Conservation (phyloP, 805 yeast species). For the Hanseniaspora vineae region DNA sequence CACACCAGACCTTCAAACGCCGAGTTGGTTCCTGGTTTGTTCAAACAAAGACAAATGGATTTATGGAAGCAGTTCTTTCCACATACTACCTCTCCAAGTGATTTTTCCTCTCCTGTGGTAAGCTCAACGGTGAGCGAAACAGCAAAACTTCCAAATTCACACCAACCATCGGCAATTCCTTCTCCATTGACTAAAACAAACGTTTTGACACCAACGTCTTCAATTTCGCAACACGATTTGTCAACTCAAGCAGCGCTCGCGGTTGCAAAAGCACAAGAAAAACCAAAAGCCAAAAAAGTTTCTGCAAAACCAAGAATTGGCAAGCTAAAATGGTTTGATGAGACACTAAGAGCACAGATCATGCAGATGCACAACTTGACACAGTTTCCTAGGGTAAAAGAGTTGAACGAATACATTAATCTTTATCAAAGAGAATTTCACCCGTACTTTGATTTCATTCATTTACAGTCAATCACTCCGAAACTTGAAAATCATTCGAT, state of each 20-base stretch:
- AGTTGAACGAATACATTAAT: conserved; percentile 63
- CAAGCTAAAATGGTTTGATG: conserved; percentile 30
- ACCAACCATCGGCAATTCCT: too few relatives aligned
- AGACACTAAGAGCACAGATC: conserved; percentile 40
- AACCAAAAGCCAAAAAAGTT: not conserved
- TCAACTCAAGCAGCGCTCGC: not conserved
- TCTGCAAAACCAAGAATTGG: conserved; percentile 1
- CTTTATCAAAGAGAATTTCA: conserved; percentile 68
- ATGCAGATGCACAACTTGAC: conserved; percentile 39
- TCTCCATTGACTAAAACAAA: too few relatives aligned
- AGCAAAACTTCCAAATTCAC: too few relatives aligned
- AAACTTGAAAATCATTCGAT: conserved; percentile 45
- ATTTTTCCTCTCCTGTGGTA: not conserved
- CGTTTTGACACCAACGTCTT: not conserved
- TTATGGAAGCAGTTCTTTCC: conserved; percentile 34
- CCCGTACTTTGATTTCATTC: conserved; percentile 74
- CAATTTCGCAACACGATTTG: not conserved
- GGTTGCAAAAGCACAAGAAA: not conserved
- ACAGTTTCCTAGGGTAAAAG: conserved; percentile 64
- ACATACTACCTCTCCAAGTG: conserved; percentile 2
- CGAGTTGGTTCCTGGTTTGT: conserved; percentile 36
- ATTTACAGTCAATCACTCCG: conserved; percentile 46
- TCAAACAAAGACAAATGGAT: conserved; percentile 55
- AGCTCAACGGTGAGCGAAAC: not conserved
- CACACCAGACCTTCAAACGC: conserved; percentile 10